phyloP scores from a whole-genome alignment of 352 stramenopile species.

The Elongisporangium prolatum region DNA sequence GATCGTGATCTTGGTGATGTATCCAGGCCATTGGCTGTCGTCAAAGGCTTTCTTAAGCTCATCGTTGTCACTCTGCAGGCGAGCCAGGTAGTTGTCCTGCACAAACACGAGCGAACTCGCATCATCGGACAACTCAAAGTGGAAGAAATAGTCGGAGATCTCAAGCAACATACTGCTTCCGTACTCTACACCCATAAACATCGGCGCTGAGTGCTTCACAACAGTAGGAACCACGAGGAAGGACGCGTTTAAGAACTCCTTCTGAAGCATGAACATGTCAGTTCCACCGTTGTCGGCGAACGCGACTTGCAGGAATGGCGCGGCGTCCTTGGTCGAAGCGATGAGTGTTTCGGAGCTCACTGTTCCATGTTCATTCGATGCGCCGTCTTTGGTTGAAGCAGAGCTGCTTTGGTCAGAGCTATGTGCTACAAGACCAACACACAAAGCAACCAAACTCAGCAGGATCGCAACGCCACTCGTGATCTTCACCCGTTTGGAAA shows the following conservation, averaged over 20 bases:
- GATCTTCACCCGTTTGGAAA: not conserved
- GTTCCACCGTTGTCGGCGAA: conserved; percentile 18
- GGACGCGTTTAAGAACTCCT: conserved; percentile 51
- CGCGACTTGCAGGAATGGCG: conserved; percentile 39
- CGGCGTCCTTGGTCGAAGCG: not conserved
- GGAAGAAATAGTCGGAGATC: conserved; percentile 59
- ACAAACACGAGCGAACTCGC: conserved; percentile 37
- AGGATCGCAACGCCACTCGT: not conserved
- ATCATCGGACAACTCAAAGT: conserved; percentile 51
- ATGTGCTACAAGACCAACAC: not conserved
- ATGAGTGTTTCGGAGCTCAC: not conserved
- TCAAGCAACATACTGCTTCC: conserved; percentile 46
- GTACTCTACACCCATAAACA: conserved; percentile 31
- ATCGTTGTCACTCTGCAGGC: conserved; percentile 24
- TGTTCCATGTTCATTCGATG: not conserved
- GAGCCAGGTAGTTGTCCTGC: conserved; percentile 51
- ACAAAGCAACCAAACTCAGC: not conserved
- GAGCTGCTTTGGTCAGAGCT: not conserved
- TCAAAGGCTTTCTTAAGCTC: conserved; percentile 55
- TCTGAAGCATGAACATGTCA: conserved; percentile 46
- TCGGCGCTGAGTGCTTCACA: conserved; percentile 44
- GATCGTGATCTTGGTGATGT: conserved; percentile 46
- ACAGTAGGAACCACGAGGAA: conserved; percentile 75
- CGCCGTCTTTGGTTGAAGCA: not conserved
- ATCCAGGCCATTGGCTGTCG: conserved; percentile 61